A percentile compares a stretch with the other conserved stretches of the same genome.
Evolutionary conservation across 139 green algal species (phyloP).

Genomic region (Chlamydomonas applanata): DNA sequence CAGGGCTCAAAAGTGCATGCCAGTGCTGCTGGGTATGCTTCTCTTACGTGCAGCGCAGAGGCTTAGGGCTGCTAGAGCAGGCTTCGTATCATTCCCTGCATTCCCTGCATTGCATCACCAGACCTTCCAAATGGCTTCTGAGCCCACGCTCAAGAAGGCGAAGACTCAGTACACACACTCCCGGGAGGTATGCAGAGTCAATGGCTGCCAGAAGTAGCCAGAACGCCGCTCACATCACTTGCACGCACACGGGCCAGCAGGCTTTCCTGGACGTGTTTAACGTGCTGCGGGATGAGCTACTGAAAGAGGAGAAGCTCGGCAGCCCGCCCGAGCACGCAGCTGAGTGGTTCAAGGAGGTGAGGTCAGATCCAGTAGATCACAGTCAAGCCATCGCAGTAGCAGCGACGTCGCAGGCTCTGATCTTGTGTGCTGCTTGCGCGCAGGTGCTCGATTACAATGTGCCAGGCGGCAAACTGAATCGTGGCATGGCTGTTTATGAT

Average conservation of each 20-base stretch:
- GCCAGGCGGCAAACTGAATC: constrained; percentile 94
- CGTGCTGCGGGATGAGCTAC: constrained; percentile 67
- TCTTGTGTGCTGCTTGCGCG: neutral
- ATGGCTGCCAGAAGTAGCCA: neutral
- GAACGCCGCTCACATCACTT: neutral
- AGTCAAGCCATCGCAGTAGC: neutral
- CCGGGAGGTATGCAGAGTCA: constrained; percentile 31
- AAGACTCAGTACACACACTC: constrained; percentile 25
- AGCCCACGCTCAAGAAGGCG: constrained; percentile 30
- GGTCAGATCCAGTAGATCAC: too few relatives aligned
- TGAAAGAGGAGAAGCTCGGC: constrained; percentile 57
- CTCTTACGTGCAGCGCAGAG: too few relatives aligned
- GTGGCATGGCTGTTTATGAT: constrained; percentile 95
- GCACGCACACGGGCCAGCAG: constrained; percentile 7
- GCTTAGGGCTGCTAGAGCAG: too few relatives aligned
- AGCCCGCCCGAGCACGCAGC: constrained; percentile 54
- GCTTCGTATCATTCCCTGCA: too few relatives aligned
- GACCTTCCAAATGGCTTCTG: neutral
- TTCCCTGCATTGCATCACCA: neutral
- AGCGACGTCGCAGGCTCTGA: neutral
- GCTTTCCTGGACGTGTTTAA: constrained; percentile 50
- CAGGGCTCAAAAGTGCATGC: too few relatives aligned
- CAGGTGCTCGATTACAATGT: constrained; percentile 94
- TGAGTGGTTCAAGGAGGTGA: constrained; percentile 74
- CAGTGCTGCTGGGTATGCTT: too few relatives aligned